Base-by-base conservation (phyloP, 768 basidiomycete species). In the Termitomyces sp. region DNA sequence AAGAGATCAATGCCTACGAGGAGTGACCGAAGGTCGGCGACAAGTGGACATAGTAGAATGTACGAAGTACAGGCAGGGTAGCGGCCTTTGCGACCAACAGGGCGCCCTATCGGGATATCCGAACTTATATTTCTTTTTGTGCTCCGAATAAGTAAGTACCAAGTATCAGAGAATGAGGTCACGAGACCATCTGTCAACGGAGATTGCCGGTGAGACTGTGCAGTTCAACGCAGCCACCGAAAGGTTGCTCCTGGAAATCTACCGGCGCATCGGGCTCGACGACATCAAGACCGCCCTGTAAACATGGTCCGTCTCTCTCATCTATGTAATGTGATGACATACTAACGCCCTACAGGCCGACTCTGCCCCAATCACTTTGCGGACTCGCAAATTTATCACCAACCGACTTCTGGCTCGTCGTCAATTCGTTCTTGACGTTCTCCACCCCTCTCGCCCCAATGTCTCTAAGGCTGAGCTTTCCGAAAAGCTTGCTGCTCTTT, bases 361-460 rank as follows among this genome's bases (percentile, higher is more conserved):
- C 73, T 84, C 51, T 20, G 51, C 92, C 74, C 88, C 95, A 59
- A 83, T 99, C 66, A 99, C 97, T 65, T 83, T 99, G 73, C 93
- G 97, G 69, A 97, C 97, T 55, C 91, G 95, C 76, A 98, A 99
- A 83, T 98, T 98, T 82, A 91, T 98, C 77, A 97, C 95, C 72
- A 99, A 99, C 85, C 93, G 95, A 60, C 90, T 99, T 64, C 81
- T 99, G 51, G 87, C 91, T 66, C 91, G 97, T 67, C 91, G 93
- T 70, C 97, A 98, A 82, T 95, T 98, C 71, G 83, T 98, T 66
- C 83, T 98, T 64, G 94, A 95, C 66, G 84, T 96, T 65, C 86
- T 97, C 65, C 97, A 99, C 79, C 96, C 96, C n/a, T 88, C 85
- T 56, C 91, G 95, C 57, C 76, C 97, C 60, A 98, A 95, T 74